Base-by-base conservation (phyloP, 768 basidiomycete genomes). In the Cyclocybe aegerita region DNA sequence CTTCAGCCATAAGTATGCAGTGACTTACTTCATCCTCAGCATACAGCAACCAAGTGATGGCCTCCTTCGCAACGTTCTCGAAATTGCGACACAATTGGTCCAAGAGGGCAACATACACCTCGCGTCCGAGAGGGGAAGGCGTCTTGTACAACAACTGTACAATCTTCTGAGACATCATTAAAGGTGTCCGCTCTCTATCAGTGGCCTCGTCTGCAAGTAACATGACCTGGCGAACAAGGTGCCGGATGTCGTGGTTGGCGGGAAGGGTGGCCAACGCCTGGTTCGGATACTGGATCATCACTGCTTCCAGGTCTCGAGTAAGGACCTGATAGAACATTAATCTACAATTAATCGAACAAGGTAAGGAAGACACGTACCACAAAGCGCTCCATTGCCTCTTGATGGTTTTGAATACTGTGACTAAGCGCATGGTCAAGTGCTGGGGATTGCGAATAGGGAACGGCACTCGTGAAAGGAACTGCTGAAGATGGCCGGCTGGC, bases 81-180 rank as follows among this genome's bases (percentile, higher is more conserved):
- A 93, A 95, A 11, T 85, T 74, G 54, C 86, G 84, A 65, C 97
- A 98, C 37, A 99, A 73, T 54, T 93, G 88, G 51, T 94, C 89
- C 10, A 99, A 73, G 39, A 99, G 74, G 39, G 86, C 82, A 35
- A 93, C 94, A 65, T 93, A 99, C 8, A 97, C 88, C 65, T 99
- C 95, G 46, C 96, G 82, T 0, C 90, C 93, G 49, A 99, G 78
- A 57, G 90, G 85, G 2, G 83, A 83, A 4, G 81, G 77, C 1
- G 90, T 90, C 74, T 95, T 95, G 76, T 94, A 99, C 50, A 99
- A 70, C 32, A 94, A 76, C 65, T 97, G 95, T 4, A 98, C 96
- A 48, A 96, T 89, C 71, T 97, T 96, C 70, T 99, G 96, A 0
- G 96, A 94, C 75, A 97, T 94, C 59, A 85, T 78, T 50, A 98